Evolutionary conservation across 257 asterid genomes (phyloP).

Genomic region (Euphrasia confusa): DNA sequence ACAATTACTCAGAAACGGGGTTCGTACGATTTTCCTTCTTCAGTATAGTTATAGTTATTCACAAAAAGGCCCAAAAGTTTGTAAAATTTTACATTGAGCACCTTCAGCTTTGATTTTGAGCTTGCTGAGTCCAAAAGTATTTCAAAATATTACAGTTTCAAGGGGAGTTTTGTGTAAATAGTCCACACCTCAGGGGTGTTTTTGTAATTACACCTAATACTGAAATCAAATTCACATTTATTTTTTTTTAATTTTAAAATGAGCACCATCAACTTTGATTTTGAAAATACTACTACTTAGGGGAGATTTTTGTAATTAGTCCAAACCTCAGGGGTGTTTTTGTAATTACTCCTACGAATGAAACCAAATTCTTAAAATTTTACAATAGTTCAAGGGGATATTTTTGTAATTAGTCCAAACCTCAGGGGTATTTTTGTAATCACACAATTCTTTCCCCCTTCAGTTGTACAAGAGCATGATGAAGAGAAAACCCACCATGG

Average conservation of each 20-base stretch:
- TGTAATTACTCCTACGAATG: too few relatives aligned
- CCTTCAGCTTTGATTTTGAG: background rate
- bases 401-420: too few relatives aligned
- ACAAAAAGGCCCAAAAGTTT: background rate
- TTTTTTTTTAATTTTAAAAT: too few relatives aligned
- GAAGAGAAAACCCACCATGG: constrained; percentile 63
- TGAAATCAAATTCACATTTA: background rate
- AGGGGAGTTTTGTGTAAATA: background rate
- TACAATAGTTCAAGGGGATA: too few relatives aligned
- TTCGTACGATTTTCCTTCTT: constrained; percentile 23
- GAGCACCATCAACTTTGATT: too few relatives aligned
- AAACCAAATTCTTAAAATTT: too few relatives aligned
- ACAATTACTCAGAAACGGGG: constrained; percentile 59
- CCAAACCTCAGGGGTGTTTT: too few relatives aligned
- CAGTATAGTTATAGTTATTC: background rate
- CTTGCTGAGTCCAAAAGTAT: background rate
- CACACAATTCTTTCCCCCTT: background rate
- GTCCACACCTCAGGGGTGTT: background rate
- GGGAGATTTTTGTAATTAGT: too few relatives aligned
- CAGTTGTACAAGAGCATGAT: constrained; percentile 49
- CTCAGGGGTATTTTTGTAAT: too few relatives aligned
- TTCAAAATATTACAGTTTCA: background rate
- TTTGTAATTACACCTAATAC: background rate
- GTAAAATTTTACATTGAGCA: background rate
- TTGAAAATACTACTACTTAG: too few relatives aligned